Evolutionary conservation across 768 basidiomycete genomes (phyloP).

Genomic region (Filobasidium wieringae): DNA sequence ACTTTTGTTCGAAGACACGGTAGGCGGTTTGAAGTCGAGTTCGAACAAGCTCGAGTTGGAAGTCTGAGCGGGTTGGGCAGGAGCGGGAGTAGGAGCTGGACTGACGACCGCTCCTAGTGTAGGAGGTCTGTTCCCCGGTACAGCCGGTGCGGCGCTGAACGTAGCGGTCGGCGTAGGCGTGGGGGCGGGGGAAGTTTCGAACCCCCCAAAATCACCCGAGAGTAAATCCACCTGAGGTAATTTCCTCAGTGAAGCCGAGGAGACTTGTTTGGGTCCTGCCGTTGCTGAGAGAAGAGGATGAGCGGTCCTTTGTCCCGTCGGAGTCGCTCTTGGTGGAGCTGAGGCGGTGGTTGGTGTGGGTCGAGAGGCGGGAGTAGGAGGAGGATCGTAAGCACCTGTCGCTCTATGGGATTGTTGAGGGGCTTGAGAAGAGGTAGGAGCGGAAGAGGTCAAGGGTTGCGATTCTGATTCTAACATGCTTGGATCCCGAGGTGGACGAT

Average conservation of each 20-base stretch:
- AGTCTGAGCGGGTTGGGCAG: slow-evolving; percentile 18
- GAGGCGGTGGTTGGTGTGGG: neutral
- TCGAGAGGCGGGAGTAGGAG: neutral
- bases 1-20: slow-evolving; percentile 15
- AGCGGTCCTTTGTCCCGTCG: neutral
- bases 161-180: neutral
- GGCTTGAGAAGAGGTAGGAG: slow-evolving; percentile 19
- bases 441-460: neutral
- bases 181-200: neutral
- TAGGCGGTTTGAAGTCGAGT: slow-evolving; percentile 34
- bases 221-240: neutral
- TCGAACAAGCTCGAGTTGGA: slow-evolving; percentile 30
- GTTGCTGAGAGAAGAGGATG: neutral
- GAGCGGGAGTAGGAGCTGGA: slow-evolving; percentile 3
- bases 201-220: neutral
- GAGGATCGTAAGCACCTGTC: neutral
- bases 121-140: slow-evolving; percentile 19
- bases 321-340: neutral
- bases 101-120: no score
- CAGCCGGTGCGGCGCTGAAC: slow-evolving; percentile 18
- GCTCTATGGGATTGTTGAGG: slow-evolving; percentile 1
- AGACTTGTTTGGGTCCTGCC: neutral
- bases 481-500: slow-evolving; percentile 69
- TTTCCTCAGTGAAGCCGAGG: neutral
- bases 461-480: slow-evolving; percentile 52